phyloP scores from a whole-genome alignment of 73 alveolate genomes.

The Paramecium biaurelia region DNA sequence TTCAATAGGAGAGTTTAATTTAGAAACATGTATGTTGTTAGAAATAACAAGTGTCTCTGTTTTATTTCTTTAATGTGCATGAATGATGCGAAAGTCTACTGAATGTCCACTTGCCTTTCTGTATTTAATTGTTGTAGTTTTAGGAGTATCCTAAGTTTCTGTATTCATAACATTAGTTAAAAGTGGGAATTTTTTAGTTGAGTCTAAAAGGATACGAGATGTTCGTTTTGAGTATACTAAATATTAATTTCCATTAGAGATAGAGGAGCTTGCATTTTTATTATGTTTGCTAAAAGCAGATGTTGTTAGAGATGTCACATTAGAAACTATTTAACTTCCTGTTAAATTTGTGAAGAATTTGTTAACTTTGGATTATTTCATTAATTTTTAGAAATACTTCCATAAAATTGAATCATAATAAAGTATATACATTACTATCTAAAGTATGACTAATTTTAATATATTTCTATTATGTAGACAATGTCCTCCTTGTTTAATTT shows the following conservation, averaged over 20 bases:
- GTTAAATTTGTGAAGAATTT: neutral
- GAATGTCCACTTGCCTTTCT: neutral
- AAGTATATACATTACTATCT: neutral
- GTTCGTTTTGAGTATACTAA: neutral
- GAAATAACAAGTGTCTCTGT: neutral
- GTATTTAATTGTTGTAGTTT: neutral
- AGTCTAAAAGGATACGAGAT: neutral
- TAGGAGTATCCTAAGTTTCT: neutral
- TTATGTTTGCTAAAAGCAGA: neutral
- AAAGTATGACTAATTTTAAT: neutral
- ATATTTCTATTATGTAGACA: neutral
- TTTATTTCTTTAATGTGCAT: neutral
- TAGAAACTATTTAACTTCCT: neutral
- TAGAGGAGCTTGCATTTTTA: neutral
- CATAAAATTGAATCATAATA: neutral
- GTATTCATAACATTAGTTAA: neutral
- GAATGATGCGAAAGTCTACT: neutral
- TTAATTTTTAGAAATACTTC: neutral
- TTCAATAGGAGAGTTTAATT: neutral
- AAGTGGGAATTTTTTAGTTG: neutral
- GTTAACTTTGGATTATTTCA: neutral
- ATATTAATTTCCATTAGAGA: neutral
- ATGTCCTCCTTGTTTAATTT: neutral
- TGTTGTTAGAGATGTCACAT: neutral
- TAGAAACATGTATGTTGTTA: neutral